Conservation (phyloP, 2,329 filamentous ascomycete genomes). For the Xylariales sp. region DNA sequence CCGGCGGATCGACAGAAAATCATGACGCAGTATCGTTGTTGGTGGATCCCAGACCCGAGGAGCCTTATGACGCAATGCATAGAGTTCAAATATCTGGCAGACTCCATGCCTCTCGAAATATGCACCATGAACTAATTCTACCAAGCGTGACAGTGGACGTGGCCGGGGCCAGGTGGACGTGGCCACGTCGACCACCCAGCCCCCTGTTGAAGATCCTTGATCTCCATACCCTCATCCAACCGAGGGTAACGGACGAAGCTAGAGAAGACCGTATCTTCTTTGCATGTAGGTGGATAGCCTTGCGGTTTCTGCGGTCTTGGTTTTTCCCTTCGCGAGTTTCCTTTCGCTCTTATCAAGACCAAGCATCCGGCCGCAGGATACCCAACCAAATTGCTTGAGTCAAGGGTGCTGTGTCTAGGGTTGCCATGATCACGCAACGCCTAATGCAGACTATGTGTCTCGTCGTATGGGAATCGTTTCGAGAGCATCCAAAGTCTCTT, state of each 20-base stretch:
- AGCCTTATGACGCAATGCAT: too few relatives aligned
- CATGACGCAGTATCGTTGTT: too few relatives aligned
- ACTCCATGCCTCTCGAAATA: too few relatives aligned
- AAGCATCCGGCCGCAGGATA: constrained; percentile 17
- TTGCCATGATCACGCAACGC: constrained; percentile 15
- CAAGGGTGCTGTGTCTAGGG: constrained; percentile 14
- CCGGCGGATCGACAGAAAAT: too few relatives aligned
- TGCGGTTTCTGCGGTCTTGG: constrained; percentile 18
- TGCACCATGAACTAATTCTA: too few relatives aligned
- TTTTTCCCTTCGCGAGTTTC: constrained; percentile 10
- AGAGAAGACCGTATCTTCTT: not conserved
- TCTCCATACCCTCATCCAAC: constrained; percentile 20
- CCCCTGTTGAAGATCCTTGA: constrained; percentile 20
- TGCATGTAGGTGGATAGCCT: constrained; percentile 17
- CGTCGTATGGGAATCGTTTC: constrained; percentile 13
- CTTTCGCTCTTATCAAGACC: constrained; percentile 19
- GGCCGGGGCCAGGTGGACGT: constrained; percentile 22
- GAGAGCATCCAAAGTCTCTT: constrained; percentile 13
- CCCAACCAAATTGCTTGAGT: constrained; percentile 13
- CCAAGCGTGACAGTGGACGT: constrained; percentile 27
- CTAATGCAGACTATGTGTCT: constrained; percentile 18
- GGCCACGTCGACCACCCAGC: constrained; percentile 25
- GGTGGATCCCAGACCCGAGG: too few relatives aligned
- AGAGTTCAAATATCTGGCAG: too few relatives aligned
- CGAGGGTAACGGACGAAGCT: constrained; percentile 12